These are phyloP conservation scores for Xylaria sp. DNA, from an alignment of 2,329 filamentous ascomycete genomes.

Conservation along the genomic window DNA sequence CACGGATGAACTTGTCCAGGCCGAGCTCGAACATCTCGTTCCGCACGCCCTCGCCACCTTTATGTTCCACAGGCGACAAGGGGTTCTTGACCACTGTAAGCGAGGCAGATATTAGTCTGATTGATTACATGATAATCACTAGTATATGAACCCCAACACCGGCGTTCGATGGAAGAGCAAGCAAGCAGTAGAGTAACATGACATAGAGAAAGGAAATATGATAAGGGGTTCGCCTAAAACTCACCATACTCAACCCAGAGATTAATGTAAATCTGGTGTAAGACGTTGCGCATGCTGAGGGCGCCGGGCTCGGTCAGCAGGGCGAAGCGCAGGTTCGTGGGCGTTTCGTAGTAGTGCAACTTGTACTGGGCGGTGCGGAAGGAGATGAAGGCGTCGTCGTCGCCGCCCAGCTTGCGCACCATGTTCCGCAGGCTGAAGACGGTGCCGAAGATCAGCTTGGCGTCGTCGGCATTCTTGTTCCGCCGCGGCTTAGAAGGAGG, in stretches of 20 bases:
- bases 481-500: constrained; percentile 19
- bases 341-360: constrained; percentile 98
- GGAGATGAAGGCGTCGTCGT: constrained; percentile 93
- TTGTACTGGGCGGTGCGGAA: constrained; percentile 97
- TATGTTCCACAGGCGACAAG: constrained; percentile 74
- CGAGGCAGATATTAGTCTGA: constrained; percentile 34
- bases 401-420: constrained; percentile 92
- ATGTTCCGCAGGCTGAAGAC: constrained; percentile 97
- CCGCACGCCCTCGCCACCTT: constrained; percentile 73
- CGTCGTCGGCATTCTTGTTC: constrained; percentile 73
- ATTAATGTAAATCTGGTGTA: constrained; percentile 99
- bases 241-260: constrained; percentile 94
- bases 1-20: constrained; percentile 80
- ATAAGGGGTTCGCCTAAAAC: no score
- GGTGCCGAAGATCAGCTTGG: constrained; percentile 96
- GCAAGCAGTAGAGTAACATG: no score
- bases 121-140: not conserved
- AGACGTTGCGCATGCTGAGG: constrained; percentile 88
- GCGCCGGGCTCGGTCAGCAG: constrained; percentile 93
- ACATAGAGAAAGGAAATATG: no score
- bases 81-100: constrained; percentile 75
- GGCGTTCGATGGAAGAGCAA: no score
- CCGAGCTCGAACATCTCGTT: constrained; percentile 78
- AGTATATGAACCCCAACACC: not conserved
- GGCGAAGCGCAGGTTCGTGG: constrained; percentile 93